Evolutionary conservation across 176 grass and related monocot genomes (phyloP).

Genomic region (Triticum turgidum): DNA sequence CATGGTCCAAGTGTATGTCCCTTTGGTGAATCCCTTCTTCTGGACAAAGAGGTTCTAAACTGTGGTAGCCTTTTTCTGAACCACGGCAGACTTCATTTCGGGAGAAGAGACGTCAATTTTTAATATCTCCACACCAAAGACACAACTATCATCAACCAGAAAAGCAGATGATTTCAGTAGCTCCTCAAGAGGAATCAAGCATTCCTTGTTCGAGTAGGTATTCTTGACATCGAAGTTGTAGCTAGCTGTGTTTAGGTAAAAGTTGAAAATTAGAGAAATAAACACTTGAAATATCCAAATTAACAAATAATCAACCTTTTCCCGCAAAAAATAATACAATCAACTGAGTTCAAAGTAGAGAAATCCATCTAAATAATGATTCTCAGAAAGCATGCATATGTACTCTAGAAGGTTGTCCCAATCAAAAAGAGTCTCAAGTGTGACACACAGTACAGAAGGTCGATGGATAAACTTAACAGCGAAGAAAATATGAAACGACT

Average conservation of each 20-base stretch:
- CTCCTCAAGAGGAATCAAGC: conserved; percentile 22
- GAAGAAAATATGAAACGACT: background rate
- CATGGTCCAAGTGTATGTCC: conserved; percentile 33
- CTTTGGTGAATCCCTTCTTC: conserved; percentile 23
- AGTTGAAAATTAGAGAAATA: background rate
- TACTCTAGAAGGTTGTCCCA: background rate
- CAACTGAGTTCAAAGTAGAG: too few relatives aligned
- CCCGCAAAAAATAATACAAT: too few relatives aligned
- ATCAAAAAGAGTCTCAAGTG: background rate
- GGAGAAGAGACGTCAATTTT: background rate
- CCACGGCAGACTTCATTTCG: background rate
- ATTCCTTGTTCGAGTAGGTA: background rate
- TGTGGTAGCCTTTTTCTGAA: conserved; percentile 12
- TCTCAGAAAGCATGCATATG: background rate
- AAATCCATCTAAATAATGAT: too few relatives aligned
- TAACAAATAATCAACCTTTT: too few relatives aligned
- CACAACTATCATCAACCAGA: conserved; percentile 35
- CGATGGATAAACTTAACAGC: background rate
- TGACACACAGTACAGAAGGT: background rate
- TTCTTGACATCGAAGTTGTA: background rate
- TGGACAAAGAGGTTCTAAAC: background rate
- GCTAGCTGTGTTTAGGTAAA: conserved; percentile 2
- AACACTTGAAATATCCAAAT: too few relatives aligned
- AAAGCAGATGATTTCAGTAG: conserved; percentile 26
- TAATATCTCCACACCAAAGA: conserved; percentile 40